Evolutionary conservation across 768 basidiomycete genomes (phyloP), one percentile per base, ranked within the genome.

Genomic region (Amanita inopinata): DNA sequence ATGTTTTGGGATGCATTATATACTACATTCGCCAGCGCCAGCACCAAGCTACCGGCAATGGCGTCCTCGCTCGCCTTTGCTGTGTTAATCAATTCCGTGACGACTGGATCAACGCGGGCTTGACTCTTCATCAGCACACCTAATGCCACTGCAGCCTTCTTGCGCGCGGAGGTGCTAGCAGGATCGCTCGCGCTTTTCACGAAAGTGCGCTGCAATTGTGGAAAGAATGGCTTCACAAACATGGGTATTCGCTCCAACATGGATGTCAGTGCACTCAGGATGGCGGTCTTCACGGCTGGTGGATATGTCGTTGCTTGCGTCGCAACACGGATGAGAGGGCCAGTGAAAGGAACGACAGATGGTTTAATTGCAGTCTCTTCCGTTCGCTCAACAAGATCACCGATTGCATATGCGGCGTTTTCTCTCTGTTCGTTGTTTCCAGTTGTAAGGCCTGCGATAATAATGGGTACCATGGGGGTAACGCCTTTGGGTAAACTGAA

Each of bases 221-320:
- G 96, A 74, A 97, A 97, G 80, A 98, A 98, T 2, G 94, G 94
- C 59, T 87, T 89, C 52, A 98, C 90, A 51, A 94, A 87, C 3
- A 71, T 66, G 0, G 93, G 92, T 17, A 96, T 92, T 33, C 76
- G 73, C 49, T 80, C 78, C 32, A 98, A 69, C 78, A 97, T 88
- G 15, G 80, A 76, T 0, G 80, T 76, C 38, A 99, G 73, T 4
- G 93, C 88, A 24, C 74, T 76, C 22, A 99, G 72, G 51, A 99
- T 93, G 9, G 84, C 92, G 3, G 78, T 78, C 64, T 98, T 97
- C 61, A 97, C 91, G 15, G 81, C 87, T 0, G 93, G 86, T 5
- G 96, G 91, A 59, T 91, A 87, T 0, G 85, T 81, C 31, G 83
- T 80, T 1, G 86, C 83, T 58, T 91, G 87, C 1, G 88, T 91